phyloP scores from a whole-genome alignment of 345 rosid species.

The Populus alba region DNA sequence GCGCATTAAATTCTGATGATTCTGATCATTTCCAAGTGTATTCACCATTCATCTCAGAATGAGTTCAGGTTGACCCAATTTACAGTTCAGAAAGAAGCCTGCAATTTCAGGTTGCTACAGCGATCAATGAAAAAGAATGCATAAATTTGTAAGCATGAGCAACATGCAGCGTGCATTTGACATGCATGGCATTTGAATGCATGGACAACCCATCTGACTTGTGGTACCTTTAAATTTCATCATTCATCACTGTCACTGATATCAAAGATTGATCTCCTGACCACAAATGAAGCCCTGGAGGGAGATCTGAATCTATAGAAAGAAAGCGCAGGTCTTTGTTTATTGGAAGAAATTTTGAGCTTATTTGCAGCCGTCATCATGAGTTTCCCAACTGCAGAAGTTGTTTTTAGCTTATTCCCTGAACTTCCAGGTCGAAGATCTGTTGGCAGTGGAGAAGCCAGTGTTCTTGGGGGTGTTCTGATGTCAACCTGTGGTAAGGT shows the following conservation, averaged over 20 bases:
- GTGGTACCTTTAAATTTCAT: not conserved
- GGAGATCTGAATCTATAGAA: conserved; percentile 23
- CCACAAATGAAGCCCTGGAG: conserved; percentile 5
- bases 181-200: no score
- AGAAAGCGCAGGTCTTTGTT: conserved; percentile 23
- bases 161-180: no score
- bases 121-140: no score
- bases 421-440: not conserved
- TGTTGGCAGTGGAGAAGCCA: not conserved
- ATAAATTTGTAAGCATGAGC: no score
- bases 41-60: no score
- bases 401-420: conserved; percentile 8
- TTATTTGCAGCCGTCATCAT: conserved; percentile 38
- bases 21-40: no score
- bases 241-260: conserved; percentile 40
- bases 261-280: conserved; percentile 37
- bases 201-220: no score
- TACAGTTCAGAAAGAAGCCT: no score
- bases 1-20: no score
- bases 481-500: conserved; percentile 16
- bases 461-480: conserved; percentile 23
- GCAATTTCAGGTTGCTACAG: no score
- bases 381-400: conserved; percentile 38
- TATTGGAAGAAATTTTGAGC: conserved; percentile 22
- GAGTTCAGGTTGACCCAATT: no score